A percentile compares a stretch with the other conserved stretches of the same genome.
Evolutionary conservation across 2,329 filamentous ascomycete genomes (phyloP).

Genomic region (Elsinoe batatas): DNA sequence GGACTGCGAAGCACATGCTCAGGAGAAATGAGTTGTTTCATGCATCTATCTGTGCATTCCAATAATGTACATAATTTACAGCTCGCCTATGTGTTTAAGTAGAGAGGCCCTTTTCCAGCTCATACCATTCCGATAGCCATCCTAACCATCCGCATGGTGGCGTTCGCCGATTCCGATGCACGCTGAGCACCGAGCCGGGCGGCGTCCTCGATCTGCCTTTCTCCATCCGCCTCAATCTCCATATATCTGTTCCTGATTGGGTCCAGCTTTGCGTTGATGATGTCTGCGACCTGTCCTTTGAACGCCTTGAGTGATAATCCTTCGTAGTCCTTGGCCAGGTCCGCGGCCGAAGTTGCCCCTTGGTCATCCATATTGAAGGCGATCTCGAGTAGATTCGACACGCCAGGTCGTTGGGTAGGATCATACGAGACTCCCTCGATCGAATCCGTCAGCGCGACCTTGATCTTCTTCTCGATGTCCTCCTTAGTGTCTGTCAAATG

Average conservation of each 20-base stretch:
- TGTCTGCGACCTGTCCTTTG: slow-evolving; percentile 54
- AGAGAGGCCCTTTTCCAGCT: slow-evolving; percentile 12
- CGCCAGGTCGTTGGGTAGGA: slow-evolving; percentile 58
- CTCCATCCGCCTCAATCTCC: slow-evolving; percentile 40
- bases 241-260: slow-evolving; percentile 49
- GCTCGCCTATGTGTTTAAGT: not conserved
- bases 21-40: slow-evolving; percentile 1
- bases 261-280: slow-evolving; percentile 44
- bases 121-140: slow-evolving; percentile 32
- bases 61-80: not conserved
- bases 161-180: slow-evolving; percentile 51
- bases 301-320: slow-evolving; percentile 45
- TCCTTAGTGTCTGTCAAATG: slow-evolving; percentile 62
- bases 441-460: slow-evolving; percentile 67
- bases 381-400: slow-evolving; percentile 78
- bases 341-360: slow-evolving; percentile 30
- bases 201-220: slow-evolving; percentile 47
- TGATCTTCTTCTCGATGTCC: slow-evolving; percentile 60
- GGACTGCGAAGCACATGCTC: not conserved
- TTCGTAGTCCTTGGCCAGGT: slow-evolving; percentile 38
- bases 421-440: slow-evolving; percentile 62
- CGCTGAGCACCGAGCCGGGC: slow-evolving; percentile 49
- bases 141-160: slow-evolving; percentile 39
- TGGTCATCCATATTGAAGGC: slow-evolving; percentile 56
- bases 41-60: not conserved